Base-by-base conservation (phyloP, 2,329 filamentous ascomycete genomes). In the Talaromyces sp. region DNA sequence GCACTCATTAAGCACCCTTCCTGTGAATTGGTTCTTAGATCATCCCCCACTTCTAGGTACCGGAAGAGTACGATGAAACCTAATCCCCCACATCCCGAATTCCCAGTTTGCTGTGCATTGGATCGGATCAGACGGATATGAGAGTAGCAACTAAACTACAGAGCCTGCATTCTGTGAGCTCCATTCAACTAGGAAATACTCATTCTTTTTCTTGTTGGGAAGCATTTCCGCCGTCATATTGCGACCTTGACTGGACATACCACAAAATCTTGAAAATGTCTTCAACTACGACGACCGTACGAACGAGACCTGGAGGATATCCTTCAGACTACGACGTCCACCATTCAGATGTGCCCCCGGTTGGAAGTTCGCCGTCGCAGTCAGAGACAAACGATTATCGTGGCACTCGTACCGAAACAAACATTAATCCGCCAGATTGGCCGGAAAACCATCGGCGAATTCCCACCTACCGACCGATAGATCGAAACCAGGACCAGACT, bases 401-500 rank as follows among this genome's bases (percentile, higher is more conserved):
- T 5, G 5, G 36, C 3, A 40, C 2, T 6, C 36, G n/a, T 40
- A 8, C 3, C 5, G 36, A 40, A n/a, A 40, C 36, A 40, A 40
- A 40, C 16, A 16, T 40, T 16, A 54, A 54, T 18, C 76, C 75
- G 14, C 57, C 70, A 44, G 65, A 76, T 64, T 85, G 82, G 83
- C 79, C 81, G 6, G 74, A 73, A 2, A 69, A 81, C 57, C 76
- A 81, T 64, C 75, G 79, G 52, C 75, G 81, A 36, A 73, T 85
- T 1, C 83, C 82, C 2, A 65, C 73, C 0, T 79, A 82, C 64
- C 73, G 81, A 12, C 81, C 81, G 0, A 68, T 80, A 0, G 80
- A 83, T 60, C 73, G 70, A 3, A 67, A 78, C 42, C 68, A 82
- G 6, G 75, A 81, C 63, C 70, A 75, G 56, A 71, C 68, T 3